phyloP scores from a whole-genome alignment of 2,329 filamentous ascomycete genomes.

The Apiospora rasikravindrae region DNA sequence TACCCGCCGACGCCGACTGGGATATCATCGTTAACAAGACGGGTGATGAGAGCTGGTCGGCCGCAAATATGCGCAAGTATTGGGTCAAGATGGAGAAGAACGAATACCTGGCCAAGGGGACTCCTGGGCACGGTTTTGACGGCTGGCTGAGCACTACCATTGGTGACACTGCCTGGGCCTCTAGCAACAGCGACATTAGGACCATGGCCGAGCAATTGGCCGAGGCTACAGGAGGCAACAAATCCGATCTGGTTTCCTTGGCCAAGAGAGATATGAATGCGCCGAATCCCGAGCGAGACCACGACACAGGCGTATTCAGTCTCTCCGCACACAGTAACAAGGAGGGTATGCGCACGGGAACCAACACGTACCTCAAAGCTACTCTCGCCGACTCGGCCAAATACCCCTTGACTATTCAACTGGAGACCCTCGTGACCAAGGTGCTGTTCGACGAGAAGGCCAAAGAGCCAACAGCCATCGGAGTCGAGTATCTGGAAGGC shows the following conservation, averaged over 20 bases:
- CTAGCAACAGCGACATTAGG: conserved; percentile 31
- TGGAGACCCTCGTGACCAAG: conserved; percentile 36
- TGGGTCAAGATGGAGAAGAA: conserved; percentile 37
- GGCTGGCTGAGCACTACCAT: conserved; percentile 38
- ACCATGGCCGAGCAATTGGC: conserved; percentile 31
- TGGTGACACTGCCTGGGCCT: conserved; percentile 31
- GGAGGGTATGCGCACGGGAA: conserved; percentile 44
- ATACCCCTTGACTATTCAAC: conserved; percentile 47
- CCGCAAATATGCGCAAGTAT: conserved; percentile 34
- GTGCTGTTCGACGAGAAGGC: conserved; percentile 32
- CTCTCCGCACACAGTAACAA: conserved; percentile 34
- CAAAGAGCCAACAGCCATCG: conserved; percentile 34
- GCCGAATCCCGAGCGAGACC: conserved; percentile 33
- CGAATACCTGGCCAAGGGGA: conserved; percentile 32
- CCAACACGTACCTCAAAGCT: conserved; percentile 53
- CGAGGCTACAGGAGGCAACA: conserved; percentile 32
- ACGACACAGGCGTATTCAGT: conserved; percentile 34
- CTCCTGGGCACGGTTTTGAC: conserved; percentile 36
- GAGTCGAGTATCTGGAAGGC: conserved; percentile 36
- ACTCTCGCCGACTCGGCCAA: conserved; percentile 50
- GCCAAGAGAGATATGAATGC: conserved; percentile 33
- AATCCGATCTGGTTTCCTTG: conserved; percentile 22
- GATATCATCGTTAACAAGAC: conserved; percentile 36
- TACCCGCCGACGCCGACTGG: conserved; percentile 39
- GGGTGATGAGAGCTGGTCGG: conserved; percentile 36